Base-by-base conservation (phyloP, 768 basidiomycete species). In the Lenzites betulinus region DNA sequence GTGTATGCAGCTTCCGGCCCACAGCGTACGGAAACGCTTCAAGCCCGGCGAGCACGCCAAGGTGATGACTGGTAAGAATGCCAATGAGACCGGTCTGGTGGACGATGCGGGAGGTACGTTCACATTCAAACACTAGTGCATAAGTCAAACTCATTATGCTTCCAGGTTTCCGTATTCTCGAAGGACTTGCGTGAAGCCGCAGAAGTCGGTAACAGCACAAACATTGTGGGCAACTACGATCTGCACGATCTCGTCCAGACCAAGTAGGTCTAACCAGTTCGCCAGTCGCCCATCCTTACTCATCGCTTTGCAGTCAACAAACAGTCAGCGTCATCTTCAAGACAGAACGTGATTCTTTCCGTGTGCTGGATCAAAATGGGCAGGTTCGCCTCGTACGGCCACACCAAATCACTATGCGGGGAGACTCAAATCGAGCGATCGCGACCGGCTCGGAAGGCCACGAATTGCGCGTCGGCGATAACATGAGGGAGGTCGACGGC, bases 41-140 rank as follows among this genome's bases (percentile, higher is more conserved):
- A 95, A 93, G 71, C 83, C 94, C 56, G 97, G 97, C 70, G 96
- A 98, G 75, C 97, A 99, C 69, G 94, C 98, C 75, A 98, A 98
- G 76, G 96, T 98, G 58, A 94, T 98, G 88, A 82, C 88, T 16
- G 97, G 97, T 23, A 88, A 94, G 74, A 97, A 98, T 70, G 84
- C 86, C 8, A 93, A 97, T 68, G 95, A 97, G 74, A 95, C 95
- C 3, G 97, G 97, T 77, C 81, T 98, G 67, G 96, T 99, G 38
- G 86, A 90, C 91, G 2, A 87, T 95, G 86, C 90, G 93, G 68
- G 96, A 98, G 85, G 95, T 93, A 60, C 51, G 76, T 39, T 28
- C 1, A 52, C n/a, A 18, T 28, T 3, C 23, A 35, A 18, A 46
- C 39, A 28, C 25, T n/a, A 20, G 23, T 6, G 13, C 12, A 38